These are phyloP conservation scores for Phytophthora megakarya DNA, from an alignment of 352 stramenopile species.

Conservation along the genomic window DNA sequence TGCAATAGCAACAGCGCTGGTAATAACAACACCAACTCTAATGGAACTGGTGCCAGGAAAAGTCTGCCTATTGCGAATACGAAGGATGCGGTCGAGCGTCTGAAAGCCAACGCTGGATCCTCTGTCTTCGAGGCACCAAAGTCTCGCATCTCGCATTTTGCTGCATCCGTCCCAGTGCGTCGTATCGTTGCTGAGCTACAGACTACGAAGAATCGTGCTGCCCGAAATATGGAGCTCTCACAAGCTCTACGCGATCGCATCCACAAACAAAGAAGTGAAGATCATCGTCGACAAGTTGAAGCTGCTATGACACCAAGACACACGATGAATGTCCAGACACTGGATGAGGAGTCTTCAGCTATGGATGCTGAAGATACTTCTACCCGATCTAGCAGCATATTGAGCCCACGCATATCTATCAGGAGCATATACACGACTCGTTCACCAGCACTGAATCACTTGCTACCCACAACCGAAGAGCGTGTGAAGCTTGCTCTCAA, in stretches of 20 bases:
- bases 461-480: conserved; percentile 66
- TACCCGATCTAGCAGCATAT: conserved; percentile 15
- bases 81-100: conserved; percentile 23
- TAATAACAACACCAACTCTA: background rate
- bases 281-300: conserved; percentile 48
- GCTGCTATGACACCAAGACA: conserved; percentile 47
- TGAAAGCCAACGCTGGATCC: conserved; percentile 5
- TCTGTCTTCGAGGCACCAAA: conserved; percentile 51
- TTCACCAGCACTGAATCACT: conserved; percentile 65
- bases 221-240: conserved; percentile 67
- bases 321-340: conserved; percentile 24
- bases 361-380: conserved; percentile 1
- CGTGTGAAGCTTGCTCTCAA: conserved; percentile 55
- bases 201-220: conserved; percentile 59
- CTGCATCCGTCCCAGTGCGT: conserved; percentile 60
- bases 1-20: conserved; percentile 19
- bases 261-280: conserved; percentile 41
- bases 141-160: conserved; percentile 62
- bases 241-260: conserved; percentile 71
- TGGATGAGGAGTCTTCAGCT: conserved; percentile 15
- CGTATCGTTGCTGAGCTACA: conserved; percentile 75
- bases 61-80: conserved; percentile 36
- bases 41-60: conserved; percentile 32
- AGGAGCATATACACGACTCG: conserved; percentile 63
- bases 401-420: conserved; percentile 63